Evolutionary conservation across 2,329 filamentous ascomycete species (phyloP), one percentile per base, ranked within the genome.

Genomic region (Fusarium sp.): DNA sequence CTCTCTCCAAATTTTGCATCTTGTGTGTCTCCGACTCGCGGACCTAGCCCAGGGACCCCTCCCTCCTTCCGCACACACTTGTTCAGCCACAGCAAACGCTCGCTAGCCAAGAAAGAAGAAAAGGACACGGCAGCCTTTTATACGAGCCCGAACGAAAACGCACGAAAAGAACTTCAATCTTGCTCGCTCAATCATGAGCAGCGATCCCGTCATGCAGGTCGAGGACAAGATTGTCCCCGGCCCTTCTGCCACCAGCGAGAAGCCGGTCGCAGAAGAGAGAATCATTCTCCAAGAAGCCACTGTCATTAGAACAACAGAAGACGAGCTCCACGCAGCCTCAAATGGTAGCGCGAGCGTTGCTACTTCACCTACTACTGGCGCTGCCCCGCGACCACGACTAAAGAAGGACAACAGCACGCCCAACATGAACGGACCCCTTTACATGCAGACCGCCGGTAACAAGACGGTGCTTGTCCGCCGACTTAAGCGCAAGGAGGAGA

Each of bases 401-500:
- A 75, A 79, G 70, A 74, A 73, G 46, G 76, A 73, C 55, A 74
- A 78, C 56, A 79, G 77, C 75, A 78, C 74, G 40, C 69, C 78
- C 60, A 83, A 82, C 70, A 86, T 86, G 83, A 86, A 87, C 72
- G 84, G 85, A 5, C 85, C 86, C n/a, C 79, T 88, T 51, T 89
- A 88, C 75, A 86, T 84, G 83, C 86, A 88, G 76, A 84, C 80
- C 28, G 82, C 82, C 34, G 77, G 80, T 72, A 83, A 82, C 76
- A 87, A 85, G 63, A 83, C 84, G 48, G 83, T 88, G 49, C 81
- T 88, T 27, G 83, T 88, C 48, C 83, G 86, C 72, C 86, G 87
- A 70, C 80, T 86, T 68, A 90, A 87, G 82, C 83, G 84, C 76
- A 89, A 89, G 79, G 87, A 89, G 54, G 87, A 91, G 71, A 85